Conservation (phyloP, 352 stramenopile species). For the Globisporangium ultimum region DNA sequence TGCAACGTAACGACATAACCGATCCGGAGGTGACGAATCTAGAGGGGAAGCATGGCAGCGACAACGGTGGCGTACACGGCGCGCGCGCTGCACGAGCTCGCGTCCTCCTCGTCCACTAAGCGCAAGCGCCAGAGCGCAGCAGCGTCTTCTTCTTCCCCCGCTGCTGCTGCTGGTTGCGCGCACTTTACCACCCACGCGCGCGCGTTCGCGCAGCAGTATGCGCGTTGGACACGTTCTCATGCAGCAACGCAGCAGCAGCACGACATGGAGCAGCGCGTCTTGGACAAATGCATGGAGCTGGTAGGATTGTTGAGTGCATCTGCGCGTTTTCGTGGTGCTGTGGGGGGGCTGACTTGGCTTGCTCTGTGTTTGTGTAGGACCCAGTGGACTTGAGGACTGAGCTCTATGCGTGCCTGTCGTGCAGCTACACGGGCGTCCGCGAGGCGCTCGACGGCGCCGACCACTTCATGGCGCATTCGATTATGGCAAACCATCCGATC, state of each 20-base stretch:
- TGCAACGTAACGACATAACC: too few relatives aligned
- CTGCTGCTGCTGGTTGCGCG: conserved; percentile 2
- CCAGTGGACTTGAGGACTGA: conserved; percentile 14
- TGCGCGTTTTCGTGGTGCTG: too few relatives aligned
- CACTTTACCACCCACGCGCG: not conserved
- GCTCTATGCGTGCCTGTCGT: conserved; percentile 46
- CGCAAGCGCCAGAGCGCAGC: not conserved
- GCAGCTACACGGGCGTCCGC: conserved; percentile 36
- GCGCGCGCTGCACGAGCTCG: not conserved
- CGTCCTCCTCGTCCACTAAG: not conserved
- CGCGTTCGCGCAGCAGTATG: not conserved
- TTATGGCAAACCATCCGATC: conserved; percentile 55
- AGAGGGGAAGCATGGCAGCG: too few relatives aligned
- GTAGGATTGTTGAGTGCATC: too few relatives aligned
- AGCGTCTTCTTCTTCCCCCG: too few relatives aligned
- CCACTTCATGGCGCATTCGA: conserved; percentile 67
- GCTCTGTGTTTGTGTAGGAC: not conserved
- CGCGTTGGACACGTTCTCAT: not conserved
- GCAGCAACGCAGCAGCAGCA: not conserved
- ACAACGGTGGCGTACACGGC: too few relatives aligned
- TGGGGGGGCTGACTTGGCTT: too few relatives aligned
- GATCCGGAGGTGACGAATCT: too few relatives aligned
- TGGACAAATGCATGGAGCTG: not conserved
- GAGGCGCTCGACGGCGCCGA: conserved; percentile 25
- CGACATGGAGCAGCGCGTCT: conserved; percentile 2